Base-by-base conservation (phyloP, 1,139 yeast genomes). In the Lodderomyces theae region DNA sequence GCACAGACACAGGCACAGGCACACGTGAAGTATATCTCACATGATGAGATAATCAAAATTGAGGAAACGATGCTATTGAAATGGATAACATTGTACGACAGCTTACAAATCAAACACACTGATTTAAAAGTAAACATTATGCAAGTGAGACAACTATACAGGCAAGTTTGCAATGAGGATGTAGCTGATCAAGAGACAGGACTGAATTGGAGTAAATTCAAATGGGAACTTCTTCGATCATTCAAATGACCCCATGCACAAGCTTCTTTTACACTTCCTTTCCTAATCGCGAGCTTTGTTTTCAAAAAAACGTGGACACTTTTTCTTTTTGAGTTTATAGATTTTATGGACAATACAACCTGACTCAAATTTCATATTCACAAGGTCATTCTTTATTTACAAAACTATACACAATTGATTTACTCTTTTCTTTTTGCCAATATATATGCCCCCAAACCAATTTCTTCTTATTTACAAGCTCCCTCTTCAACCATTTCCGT, bases 31-130 rank as follows among this genome's bases (percentile, higher is more conserved):
- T 24, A 6, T n/a, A 19, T 46, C 3, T 29, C 37, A 6, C 42
- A 46, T 34, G 42, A 46, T 22, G 43, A 44, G 17, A 28, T 49
- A 5, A 32, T 46, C 23, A 38, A 42, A 13, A 15, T 49, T 2
- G 40, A 41, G 10, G 67, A 62, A 43, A 38, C 58, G 12, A 53
- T 54, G 12, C 49, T 69, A 11, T 53, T 69, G 29, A 60, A 56
- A 44, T 60, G 58, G 53, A 53, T 63, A 11, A 53, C 70, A 0
- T 40, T 65, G 13, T 66, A 58, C 42, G 69, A 67, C 31, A 56
- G 47, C 25, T 49, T 69, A 22, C 42, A 56, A 3, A 45, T 45
- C 3, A 47, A 50, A 4, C 50, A 45, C 6, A 39, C 41, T 24
- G 44, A 44, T 1, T 50, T 49, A 26, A 65, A 57, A 1, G 44